Evolutionary conservation across 768 basidiomycete species (phyloP).

Genomic region (Suillus plorans): DNA sequence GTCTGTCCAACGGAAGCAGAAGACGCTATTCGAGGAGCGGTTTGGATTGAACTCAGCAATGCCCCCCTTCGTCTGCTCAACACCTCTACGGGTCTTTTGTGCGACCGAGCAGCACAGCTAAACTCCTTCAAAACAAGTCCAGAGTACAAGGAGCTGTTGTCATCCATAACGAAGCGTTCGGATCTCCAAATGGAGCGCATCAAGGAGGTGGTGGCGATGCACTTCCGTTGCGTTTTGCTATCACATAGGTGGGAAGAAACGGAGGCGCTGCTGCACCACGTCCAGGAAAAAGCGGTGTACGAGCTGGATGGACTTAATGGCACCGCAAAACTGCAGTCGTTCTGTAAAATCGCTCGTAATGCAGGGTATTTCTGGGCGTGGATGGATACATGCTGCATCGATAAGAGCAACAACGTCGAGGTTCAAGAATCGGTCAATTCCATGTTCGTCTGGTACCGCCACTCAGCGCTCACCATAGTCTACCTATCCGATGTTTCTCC

Average conservation of each 20-base stretch:
- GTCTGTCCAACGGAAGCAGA: no score
- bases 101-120: background rate
- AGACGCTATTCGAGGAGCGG: no score
- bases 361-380: background rate
- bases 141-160: background rate
- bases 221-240: background rate
- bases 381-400: background rate
- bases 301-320: background rate
- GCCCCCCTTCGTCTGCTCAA: background rate
- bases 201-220: background rate
- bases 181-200: background rate
- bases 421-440: background rate
- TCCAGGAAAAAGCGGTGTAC: background rate
- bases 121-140: background rate
- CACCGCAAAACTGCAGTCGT: background rate
- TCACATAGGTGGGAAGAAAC: background rate
- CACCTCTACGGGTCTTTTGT: background rate
- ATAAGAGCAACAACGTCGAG: background rate
- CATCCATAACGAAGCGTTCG: background rate
- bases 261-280: background rate
- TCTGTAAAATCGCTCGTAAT: background rate
- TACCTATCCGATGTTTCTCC: background rate
- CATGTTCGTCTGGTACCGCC: background rate
- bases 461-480: background rate
- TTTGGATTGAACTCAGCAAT: background rate